phyloP scores from a whole-genome alignment of 2,329 filamentous ascomycete species.

The Gnomoniopsis smithogilvyi region DNA sequence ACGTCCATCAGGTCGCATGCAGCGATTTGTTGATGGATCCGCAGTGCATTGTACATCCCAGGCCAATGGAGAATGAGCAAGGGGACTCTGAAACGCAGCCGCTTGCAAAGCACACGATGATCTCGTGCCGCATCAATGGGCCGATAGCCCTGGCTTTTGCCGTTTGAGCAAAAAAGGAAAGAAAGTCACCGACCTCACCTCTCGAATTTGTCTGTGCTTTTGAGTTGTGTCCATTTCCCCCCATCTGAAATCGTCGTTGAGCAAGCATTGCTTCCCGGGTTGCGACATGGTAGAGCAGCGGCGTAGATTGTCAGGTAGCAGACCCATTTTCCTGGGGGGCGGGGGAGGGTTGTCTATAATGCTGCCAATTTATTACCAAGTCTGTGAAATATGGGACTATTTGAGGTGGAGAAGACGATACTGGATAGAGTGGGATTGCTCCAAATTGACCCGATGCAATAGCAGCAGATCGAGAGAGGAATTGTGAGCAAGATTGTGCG shows the following conservation, averaged over 20 bases:
- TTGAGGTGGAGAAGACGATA: background rate
- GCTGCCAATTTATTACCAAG: background rate
- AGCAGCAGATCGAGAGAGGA: background rate
- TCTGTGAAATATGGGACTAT: background rate
- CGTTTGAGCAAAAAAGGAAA: no score
- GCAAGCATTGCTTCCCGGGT: background rate
- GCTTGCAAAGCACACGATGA: background rate
- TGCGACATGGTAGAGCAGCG: background rate
- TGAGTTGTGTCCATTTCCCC: no score
- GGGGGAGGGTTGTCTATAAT: background rate
- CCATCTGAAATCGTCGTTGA: no score
- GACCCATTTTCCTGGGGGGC: no score
- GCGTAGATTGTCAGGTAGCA: background rate
- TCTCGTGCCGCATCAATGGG: background rate
- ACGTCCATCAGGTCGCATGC: background rate
- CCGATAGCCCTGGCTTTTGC: background rate
- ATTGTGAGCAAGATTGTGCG: background rate
- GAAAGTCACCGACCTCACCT: no score
- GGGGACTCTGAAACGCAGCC: slow-evolving; percentile 8
- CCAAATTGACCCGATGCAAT: no score
- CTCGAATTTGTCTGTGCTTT: no score
- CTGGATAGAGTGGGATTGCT: no score
- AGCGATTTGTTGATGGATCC: slow-evolving; percentile 2
- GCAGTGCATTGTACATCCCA: background rate
- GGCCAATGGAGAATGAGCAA: slow-evolving; percentile 1